A percentile compares a stretch with the other conserved stretches of the same genome.
phyloP scores from a whole-genome alignment of 768 basidiomycete species.

The Calocera viscosa region DNA sequence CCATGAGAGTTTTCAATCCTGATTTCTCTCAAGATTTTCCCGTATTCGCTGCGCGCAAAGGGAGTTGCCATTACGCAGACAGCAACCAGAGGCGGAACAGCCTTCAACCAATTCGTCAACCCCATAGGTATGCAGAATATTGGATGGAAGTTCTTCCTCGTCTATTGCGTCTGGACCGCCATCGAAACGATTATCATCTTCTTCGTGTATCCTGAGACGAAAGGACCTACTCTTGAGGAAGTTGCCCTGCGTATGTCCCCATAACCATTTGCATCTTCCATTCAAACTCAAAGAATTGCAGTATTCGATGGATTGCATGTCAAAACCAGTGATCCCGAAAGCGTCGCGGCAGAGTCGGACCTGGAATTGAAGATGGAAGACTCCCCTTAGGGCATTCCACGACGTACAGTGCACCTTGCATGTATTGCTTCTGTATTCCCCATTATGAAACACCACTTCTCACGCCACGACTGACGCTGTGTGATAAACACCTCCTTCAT shows the following conservation, averaged over 20 bases:
- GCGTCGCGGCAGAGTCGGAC: no score
- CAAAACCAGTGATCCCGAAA: no score
- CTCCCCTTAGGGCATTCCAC: no score
- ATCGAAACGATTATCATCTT: constrained; percentile 46
- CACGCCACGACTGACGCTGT: no score
- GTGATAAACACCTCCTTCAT: no score
- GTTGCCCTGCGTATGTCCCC: constrained; percentile 26
- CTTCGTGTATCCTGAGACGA: constrained; percentile 52
- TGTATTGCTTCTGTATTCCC: no score
- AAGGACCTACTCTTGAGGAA: constrained; percentile 43
- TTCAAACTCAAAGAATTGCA: no score
- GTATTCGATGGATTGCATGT: no score
- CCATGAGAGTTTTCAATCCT: neutral
- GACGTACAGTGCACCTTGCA: no score
- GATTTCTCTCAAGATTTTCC: constrained; percentile 39
- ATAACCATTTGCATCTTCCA: neutral
- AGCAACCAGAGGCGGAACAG: constrained; percentile 41
- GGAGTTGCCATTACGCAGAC: constrained; percentile 51
- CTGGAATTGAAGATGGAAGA: no score
- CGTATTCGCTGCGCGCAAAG: constrained; percentile 48
- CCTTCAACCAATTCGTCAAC: constrained; percentile 57
- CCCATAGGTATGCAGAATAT: constrained; percentile 47
- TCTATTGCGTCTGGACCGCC: constrained; percentile 35
- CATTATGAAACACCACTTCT: no score
- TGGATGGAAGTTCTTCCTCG: constrained; percentile 50